Base-by-base conservation (phyloP, 2,329 filamentous ascomycete species). In the Purpureocillium takamizusanense region DNA sequence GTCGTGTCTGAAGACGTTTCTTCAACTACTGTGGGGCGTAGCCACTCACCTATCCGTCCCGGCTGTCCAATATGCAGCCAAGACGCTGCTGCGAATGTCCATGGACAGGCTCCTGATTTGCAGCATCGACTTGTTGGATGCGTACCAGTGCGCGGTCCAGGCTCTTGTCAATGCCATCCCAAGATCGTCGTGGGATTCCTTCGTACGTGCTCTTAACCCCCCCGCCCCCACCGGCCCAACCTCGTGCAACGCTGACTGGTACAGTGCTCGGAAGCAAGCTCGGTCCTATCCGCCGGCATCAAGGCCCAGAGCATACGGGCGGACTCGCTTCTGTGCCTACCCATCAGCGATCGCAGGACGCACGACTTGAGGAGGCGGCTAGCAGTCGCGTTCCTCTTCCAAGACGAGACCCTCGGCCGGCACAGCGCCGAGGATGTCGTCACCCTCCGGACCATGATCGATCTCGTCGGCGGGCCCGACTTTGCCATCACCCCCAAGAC, bases 321-420 rank as follows among this genome's bases (percentile, higher is more conserved):
- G 39, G 72, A 76, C 33, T 63, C 80, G 4, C 62, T 87, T 10
- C 60, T 69, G 14, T 67, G 70, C 32, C 67, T 90, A 13, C 76
- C 83, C 1, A 61, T 72, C 9, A 65, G 62, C 6, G 69, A 63
- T 4, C 49, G 63, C 0, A 57, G 57, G 13, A 59, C 74, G 2
- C 72, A 81, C 43, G 72, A 81, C 28, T 63, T 90, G 21, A 73
- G 81, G 25, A 71, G 81, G 10, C 67, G 80, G 27, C 66, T 92
- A 7, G 82, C 85, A 3, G 62, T 81, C 5, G 70, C 73, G 1
- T 80, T 77, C 46, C 66, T 86, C 45, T 74, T 85, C 43, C 54
- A 67, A 23, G 66, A 78, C 45, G 49, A 63, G 1, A 45, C 55
- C 1, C 59, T 71, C 2, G 61, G 63, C 8, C 54, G 57, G 21